Evolutionary conservation across 768 basidiomycete species (phyloP).

Genomic region (Amylocystis lapponica): DNA sequence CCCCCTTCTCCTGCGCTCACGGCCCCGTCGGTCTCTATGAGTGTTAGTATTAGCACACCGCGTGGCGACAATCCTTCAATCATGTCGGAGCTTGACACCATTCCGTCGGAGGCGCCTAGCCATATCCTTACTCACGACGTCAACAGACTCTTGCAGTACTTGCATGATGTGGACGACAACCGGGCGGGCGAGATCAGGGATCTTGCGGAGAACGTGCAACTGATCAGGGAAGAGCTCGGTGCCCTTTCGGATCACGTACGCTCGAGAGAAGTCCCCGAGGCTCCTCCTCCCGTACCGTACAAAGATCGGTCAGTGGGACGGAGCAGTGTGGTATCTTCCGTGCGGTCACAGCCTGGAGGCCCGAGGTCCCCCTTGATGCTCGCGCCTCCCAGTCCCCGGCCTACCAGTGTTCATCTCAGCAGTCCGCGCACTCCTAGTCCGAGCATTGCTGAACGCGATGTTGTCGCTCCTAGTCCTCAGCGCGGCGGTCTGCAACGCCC

Average conservation of each 20-base stretch:
- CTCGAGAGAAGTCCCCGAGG: slow-evolving; percentile 8
- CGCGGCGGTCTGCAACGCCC: slow-evolving; percentile 1
- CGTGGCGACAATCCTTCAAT: slow-evolving; percentile 44
- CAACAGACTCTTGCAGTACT: slow-evolving; percentile 42
- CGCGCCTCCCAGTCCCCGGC: no score
- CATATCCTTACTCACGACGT: slow-evolving; percentile 47
- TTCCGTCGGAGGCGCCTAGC: slow-evolving; percentile 33
- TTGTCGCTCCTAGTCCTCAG: slow-evolving; percentile 4
- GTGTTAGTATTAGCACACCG: slow-evolving; percentile 47
- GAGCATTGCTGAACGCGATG: slow-evolving; percentile 9
- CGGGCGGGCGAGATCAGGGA: slow-evolving; percentile 61
- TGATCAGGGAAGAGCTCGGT: slow-evolving; percentile 40
- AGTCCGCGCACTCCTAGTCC: no score
- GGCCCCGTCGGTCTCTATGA: slow-evolving; percentile 35
- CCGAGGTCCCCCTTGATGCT: no score
- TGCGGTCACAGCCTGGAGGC: slow-evolving; percentile 10
- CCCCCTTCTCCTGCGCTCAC: slow-evolving; percentile 29
- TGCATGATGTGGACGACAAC: slow-evolving; percentile 60
- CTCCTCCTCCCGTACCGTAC: slow-evolving; percentile 23
- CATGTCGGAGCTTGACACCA: slow-evolving; percentile 38
- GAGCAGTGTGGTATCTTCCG: slow-evolving; percentile 30
- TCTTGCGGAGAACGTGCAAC: slow-evolving; percentile 59
- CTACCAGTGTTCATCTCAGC: no score
- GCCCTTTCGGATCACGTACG: background rate
- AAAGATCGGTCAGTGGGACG: slow-evolving; percentile 43